Conservation (phyloP, 2,329 filamentous ascomycete species). For the Cryoendolithus antarcticus region DNA sequence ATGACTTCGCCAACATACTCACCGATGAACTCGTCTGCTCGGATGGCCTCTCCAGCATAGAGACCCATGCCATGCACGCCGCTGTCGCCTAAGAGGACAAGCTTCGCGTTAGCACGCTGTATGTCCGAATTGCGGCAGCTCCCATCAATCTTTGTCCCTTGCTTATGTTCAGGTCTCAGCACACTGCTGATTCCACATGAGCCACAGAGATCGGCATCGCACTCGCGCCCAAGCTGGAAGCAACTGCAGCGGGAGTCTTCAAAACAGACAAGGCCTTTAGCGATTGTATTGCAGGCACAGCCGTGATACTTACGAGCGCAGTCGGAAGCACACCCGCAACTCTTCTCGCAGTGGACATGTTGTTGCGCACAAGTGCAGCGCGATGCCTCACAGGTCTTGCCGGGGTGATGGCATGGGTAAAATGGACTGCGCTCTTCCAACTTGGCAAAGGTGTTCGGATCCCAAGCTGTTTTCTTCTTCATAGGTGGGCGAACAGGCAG, state of each 20-base stretch:
- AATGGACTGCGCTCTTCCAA: conserved; percentile 41
- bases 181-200: conserved; percentile 57
- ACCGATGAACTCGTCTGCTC: conserved; percentile 57
- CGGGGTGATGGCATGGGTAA: conserved; percentile 57
- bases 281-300: conserved; percentile 23
- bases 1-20: conserved; percentile 75
- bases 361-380: conserved; percentile 51
- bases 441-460: conserved; percentile 10
- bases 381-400: conserved; percentile 46
- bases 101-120: conserved; percentile 54
- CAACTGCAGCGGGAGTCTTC: conserved; percentile 49
- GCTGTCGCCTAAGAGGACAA: conserved; percentile 57
- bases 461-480: conserved; percentile 1
- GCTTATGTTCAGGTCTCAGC: conserved; percentile 55
- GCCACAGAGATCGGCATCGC: conserved; percentile 63
- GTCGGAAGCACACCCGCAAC: conserved; percentile 51
- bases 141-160: conserved; percentile 37
- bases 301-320: conserved; percentile 42
- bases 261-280: conserved; percentile 23
- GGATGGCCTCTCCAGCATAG: conserved; percentile 56
- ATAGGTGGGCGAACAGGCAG: not conserved
- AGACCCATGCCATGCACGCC: conserved; percentile 65
- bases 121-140: conserved; percentile 62
- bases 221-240: conserved; percentile 61
- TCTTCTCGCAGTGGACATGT: conserved; percentile 58